phyloP scores from a whole-genome alignment of 192 early-diverging fungal genomes.

The Podila verticillata region DNA sequence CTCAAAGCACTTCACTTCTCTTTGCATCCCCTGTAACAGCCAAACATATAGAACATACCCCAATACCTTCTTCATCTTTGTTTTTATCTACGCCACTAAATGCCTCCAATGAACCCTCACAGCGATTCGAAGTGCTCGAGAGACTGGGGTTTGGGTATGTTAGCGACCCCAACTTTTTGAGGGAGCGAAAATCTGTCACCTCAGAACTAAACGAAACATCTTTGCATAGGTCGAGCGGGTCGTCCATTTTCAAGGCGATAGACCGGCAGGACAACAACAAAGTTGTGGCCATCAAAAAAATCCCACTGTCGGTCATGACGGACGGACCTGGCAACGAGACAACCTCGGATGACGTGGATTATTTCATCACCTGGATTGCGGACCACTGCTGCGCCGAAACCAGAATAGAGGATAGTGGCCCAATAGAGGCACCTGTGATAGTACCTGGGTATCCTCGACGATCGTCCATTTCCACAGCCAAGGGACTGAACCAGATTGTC shows the following conservation, averaged over 20 bases:
- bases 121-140: background rate
- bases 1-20: no score
- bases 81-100: background rate
- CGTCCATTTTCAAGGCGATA: constrained; percentile 26
- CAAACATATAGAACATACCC: background rate
- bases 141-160: background rate
- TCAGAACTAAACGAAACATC: background rate
- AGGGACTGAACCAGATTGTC: constrained; percentile 18
- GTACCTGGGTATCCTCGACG: background rate
- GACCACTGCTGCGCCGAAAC: constrained; percentile 6
- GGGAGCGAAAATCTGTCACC: no score
- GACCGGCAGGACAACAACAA: constrained; percentile 16
- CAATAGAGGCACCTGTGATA: background rate
- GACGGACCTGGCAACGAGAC: constrained; percentile 5
- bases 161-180: background rate
- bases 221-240: constrained; percentile 25
- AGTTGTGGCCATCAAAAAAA: constrained; percentile 34
- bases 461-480: background rate
- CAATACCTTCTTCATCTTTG: background rate
- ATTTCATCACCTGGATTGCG: constrained; percentile 31
- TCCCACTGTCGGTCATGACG: constrained; percentile 23
- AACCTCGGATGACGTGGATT: constrained; percentile 18
- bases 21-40: background rate
- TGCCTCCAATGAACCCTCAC: background rate
- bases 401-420: no score